Conservation (phyloP, 192 early-diverging fungal genomes). For the Linnemannia elongata region DNA sequence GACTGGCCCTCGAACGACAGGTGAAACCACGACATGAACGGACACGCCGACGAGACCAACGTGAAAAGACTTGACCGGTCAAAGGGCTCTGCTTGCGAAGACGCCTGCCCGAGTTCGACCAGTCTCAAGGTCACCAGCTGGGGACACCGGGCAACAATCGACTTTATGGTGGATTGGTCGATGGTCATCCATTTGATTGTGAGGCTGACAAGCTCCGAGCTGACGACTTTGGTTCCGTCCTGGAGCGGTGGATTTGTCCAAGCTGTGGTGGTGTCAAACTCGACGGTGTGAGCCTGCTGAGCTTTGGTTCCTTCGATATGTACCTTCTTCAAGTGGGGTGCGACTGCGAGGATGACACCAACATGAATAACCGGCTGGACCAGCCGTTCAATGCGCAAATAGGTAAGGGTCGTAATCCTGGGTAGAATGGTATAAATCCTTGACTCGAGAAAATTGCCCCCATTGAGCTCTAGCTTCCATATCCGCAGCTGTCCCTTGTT, state of each 20-base stretch:
- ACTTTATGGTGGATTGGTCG: neutral
- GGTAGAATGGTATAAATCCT: slow-evolving; percentile 13
- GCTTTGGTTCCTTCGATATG: slow-evolving; percentile 5
- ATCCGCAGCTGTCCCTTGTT: neutral
- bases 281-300: neutral
- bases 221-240: neutral
- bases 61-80: neutral
- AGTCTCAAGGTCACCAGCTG: neutral
- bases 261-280: slow-evolving; percentile 3
- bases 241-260: neutral
- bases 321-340: neutral
- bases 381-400: slow-evolving; percentile 8
- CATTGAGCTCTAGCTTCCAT: neutral
- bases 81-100: neutral
- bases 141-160: neutral
- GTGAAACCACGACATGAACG: neutral
- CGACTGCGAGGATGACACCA: slow-evolving; percentile 9
- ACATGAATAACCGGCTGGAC: slow-evolving; percentile 8
- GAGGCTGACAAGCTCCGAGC: neutral
- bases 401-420: slow-evolving; percentile 10
- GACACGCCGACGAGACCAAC: neutral
- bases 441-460: slow-evolving; percentile 14
- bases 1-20: neutral
- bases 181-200: slow-evolving; percentile 11
- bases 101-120: neutral